Percentiles rank a stretch among this genome's conserved stretches.
These are phyloP conservation scores for Fusarium secorum DNA, from an alignment of 2,329 filamentous ascomycete genomes.

Conservation along the genomic window DNA sequence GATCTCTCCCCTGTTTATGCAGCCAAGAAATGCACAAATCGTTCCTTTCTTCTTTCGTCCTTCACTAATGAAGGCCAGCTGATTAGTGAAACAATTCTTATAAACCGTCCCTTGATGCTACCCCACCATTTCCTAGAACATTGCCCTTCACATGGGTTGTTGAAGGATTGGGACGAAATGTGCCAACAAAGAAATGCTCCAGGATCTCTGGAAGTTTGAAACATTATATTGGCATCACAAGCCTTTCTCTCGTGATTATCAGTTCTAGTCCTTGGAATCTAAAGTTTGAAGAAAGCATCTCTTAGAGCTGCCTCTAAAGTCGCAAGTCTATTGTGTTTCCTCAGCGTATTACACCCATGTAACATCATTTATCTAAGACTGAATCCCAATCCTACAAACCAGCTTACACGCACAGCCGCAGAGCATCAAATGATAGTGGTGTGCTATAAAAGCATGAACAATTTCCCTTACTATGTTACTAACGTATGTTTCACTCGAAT, in stretches of 20 bases:
- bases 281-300: background rate
- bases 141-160: background rate
- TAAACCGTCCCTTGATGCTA: background rate
- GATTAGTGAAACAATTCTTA: background rate
- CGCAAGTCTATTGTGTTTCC: background rate
- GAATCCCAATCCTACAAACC: background rate
- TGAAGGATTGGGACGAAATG: background rate
- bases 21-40: slow-evolving; percentile 4
- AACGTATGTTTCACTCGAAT: background rate
- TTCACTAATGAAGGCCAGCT: background rate
- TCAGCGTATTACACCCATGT: background rate
- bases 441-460: background rate
- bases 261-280: background rate
- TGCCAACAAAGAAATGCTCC: background rate
- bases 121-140: background rate
- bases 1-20: slow-evolving; percentile 10
- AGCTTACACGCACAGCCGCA: background rate
- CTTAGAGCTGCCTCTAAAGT: background rate
- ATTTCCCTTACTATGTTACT: background rate
- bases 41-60: background rate
- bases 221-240: too few relatives aligned
- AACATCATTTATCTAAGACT: background rate
- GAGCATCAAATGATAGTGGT: background rate
- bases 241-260: background rate
- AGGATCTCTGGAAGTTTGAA: background rate